Percentiles rank a stretch among this genome's conserved stretches.
Conservation (phyloP, 768 basidiomycete genomes). For the Kwoniella sp. region DNA sequence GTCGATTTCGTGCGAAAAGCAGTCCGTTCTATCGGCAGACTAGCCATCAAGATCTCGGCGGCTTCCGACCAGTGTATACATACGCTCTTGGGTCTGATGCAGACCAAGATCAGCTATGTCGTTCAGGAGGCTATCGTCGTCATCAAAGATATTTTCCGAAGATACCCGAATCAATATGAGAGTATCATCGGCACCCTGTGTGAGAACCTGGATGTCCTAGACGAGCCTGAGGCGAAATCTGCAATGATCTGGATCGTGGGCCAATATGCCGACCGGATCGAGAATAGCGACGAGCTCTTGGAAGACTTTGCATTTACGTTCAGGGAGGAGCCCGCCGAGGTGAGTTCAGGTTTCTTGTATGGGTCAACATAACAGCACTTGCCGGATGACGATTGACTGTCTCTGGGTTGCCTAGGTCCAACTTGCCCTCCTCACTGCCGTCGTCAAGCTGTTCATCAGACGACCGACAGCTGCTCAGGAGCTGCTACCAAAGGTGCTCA, state of each 20-base stretch:
- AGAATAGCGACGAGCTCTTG: constrained; percentile 91
- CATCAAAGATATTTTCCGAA: constrained; percentile 94
- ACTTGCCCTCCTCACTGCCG: constrained; percentile 87
- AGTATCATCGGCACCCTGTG: constrained; percentile 92
- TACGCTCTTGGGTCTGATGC: constrained; percentile 79
- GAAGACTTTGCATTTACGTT: constrained; percentile 89
- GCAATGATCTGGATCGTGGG: constrained; percentile 98
- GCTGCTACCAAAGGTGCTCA: constrained; percentile 90
- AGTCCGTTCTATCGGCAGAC: constrained; percentile 91
- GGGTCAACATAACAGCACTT: too few species aligned
- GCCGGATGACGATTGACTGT: constrained; percentile 11
- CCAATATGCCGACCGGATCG: constrained; percentile 91
- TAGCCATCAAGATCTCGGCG: constrained; percentile 94
- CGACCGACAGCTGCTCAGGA: constrained; percentile 85
- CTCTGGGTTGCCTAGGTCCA: constrained; percentile 74
- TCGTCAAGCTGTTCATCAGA: constrained; percentile 94
- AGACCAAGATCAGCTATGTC: constrained; percentile 92
- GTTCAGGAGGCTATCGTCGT: constrained; percentile 97
- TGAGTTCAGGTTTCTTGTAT: too few species aligned
- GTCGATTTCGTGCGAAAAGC: constrained; percentile 97
- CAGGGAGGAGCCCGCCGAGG: constrained; percentile 91
- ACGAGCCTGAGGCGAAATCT: constrained; percentile 95
- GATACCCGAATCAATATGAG: constrained; percentile 96
- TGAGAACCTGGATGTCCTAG: constrained; percentile 84
- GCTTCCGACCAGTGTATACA: constrained; percentile 90